Conservation (phyloP, 352 stramenopile species). For the Globisporangium nagaii region DNA sequence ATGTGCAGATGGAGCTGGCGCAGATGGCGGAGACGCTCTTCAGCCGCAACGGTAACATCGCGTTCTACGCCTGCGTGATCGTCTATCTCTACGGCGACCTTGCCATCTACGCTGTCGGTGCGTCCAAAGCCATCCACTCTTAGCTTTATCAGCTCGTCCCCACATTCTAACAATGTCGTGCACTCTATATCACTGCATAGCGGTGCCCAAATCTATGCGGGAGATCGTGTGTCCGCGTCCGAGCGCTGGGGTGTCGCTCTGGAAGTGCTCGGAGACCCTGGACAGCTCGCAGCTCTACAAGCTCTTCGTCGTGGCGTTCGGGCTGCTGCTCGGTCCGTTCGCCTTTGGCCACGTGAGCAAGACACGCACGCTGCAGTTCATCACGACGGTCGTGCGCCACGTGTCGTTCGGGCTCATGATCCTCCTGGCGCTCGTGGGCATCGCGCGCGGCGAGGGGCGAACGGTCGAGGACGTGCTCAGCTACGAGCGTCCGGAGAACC, state of each 20-base stretch:
- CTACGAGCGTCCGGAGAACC: conserved; percentile 66
- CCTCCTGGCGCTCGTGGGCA: conserved; percentile 61
- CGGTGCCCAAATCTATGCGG: conserved; percentile 83
- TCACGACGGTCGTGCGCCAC: conserved; percentile 80
- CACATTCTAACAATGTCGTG: background rate
- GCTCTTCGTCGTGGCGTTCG: conserved; percentile 75
- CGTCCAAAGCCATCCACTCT: conserved; percentile 6
- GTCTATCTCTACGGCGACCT: conserved; percentile 86
- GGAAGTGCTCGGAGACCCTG: conserved; percentile 62
- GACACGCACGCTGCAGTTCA: conserved; percentile 69
- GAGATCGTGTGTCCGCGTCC: conserved; percentile 80
- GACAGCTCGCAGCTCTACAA: conserved; percentile 81
- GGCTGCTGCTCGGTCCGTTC: conserved; percentile 67
- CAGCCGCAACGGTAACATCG: conserved; percentile 48
- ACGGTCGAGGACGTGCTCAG: conserved; percentile 55
- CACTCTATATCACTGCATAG: conserved; percentile 30
- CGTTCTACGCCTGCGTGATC: conserved; percentile 77
- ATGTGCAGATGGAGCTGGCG: conserved; percentile 70
- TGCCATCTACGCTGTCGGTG: conserved; percentile 84
- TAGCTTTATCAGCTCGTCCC: background rate
- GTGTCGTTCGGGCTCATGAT: conserved; percentile 85
- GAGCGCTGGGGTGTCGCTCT: conserved; percentile 33
- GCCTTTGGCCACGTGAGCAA: conserved; percentile 81
- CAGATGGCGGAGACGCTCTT: conserved; percentile 83
- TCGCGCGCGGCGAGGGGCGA: conserved; percentile 57